Evolutionary conservation across 192 early-diverging fungal species (phyloP).

Genomic region (Coemansia sp.): DNA sequence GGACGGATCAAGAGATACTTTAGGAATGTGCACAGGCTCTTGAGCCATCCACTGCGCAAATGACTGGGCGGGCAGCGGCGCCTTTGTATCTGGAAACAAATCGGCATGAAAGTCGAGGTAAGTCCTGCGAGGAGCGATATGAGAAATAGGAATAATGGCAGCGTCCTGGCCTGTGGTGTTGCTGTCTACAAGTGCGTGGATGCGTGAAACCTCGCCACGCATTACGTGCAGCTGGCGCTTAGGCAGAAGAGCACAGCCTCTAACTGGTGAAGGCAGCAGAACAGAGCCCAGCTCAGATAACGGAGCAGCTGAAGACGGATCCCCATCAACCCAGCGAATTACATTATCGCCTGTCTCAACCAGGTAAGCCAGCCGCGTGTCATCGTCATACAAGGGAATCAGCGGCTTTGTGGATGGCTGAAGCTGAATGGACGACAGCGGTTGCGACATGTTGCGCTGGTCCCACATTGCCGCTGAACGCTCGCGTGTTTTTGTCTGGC

Average conservation of each 20-base stretch:
- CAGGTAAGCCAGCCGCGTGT: constrained; percentile 76
- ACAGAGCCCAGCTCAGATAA: constrained; percentile 42
- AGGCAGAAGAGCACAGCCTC: constrained; percentile 66
- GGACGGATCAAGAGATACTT: constrained; percentile 37
- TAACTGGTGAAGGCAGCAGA: constrained; percentile 28
- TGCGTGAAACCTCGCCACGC: constrained; percentile 66
- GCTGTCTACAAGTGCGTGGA: constrained; percentile 47
- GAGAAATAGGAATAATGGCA: constrained; percentile 68
- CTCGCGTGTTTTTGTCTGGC: constrained; percentile 68
- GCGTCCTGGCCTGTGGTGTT: constrained; percentile 54
- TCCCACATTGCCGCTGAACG: constrained; percentile 79
- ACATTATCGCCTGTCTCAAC: constrained; percentile 67
- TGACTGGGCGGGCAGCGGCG: constrained; percentile 54
- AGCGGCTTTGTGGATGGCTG: constrained; percentile 72
- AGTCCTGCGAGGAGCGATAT: constrained; percentile 63
- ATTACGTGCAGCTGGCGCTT: constrained; percentile 72
- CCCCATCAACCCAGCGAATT: constrained; percentile 68
- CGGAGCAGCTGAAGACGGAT: constrained; percentile 31
- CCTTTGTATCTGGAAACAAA: constrained; percentile 81
- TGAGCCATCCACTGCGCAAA: constrained; percentile 63
- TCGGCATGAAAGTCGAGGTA: constrained; percentile 84
- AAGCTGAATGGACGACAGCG: constrained; percentile 60
- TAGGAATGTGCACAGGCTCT: constrained; percentile 36
- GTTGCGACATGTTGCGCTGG: constrained; percentile 58
- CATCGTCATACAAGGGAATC: constrained; percentile 75